Evolutionary conservation across 2,329 filamentous ascomycete genomes (phyloP).

Genomic region (Rhynchosporium graminicola): DNA sequence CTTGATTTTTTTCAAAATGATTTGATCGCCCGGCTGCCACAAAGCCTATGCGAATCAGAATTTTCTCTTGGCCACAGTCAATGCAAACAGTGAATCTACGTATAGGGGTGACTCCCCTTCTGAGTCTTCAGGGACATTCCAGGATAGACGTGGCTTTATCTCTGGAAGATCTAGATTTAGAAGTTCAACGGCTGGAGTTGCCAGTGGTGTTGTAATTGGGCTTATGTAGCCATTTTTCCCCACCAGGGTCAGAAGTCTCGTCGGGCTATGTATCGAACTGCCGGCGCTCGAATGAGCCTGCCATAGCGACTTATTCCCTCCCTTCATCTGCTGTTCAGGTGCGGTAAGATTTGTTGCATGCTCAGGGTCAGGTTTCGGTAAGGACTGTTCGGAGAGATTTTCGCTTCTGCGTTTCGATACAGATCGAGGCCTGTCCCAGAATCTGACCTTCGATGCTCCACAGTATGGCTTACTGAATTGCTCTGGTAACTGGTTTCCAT

Average conservation of each 20-base stretch:
- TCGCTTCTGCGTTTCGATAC: constrained; percentile 19
- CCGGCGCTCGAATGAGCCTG: background rate
- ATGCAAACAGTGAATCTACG: constrained; percentile 9
- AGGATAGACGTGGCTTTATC: no score
- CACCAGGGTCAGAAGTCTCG: background rate
- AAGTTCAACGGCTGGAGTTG: background rate
- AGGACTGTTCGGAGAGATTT: constrained; percentile 26
- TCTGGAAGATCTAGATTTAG: background rate
- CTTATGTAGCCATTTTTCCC: background rate
- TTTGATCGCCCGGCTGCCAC: no score
- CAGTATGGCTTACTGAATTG: constrained; percentile 1
- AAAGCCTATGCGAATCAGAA: background rate
- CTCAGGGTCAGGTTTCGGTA: constrained; percentile 23
- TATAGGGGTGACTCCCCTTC: constrained; percentile 3
- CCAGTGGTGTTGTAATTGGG: background rate
- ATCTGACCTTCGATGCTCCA: constrained; percentile 20
- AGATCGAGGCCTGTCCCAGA: constrained; percentile 20
- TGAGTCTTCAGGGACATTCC: background rate
- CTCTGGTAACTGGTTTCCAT: constrained; percentile 15
- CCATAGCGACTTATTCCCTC: background rate
- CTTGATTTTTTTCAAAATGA: background rate
- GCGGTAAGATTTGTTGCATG: constrained; percentile 52
- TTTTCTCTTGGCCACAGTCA: constrained; percentile 9
- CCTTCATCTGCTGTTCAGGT: constrained; percentile 55
- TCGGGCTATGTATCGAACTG: background rate